Percentiles rank a stretch among this genome's conserved stretches.
phyloP scores from a whole-genome alignment of 2,329 filamentous ascomycete species.

The Podosphaera aphanis region DNA sequence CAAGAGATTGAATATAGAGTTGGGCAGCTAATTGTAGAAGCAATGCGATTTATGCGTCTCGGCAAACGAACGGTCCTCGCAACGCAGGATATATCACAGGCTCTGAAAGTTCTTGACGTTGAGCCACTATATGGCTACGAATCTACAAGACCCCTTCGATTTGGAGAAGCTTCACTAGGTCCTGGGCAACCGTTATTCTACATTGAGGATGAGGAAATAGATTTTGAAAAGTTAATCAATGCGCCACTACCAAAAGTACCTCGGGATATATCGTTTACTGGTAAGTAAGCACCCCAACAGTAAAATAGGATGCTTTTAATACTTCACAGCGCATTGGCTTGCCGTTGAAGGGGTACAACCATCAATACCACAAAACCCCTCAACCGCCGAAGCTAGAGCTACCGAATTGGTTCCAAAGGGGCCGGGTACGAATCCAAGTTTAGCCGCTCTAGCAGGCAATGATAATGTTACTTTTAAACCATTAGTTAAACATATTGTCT shows the following conservation, averaged over 20 bases:
- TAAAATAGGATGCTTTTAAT: neutral
- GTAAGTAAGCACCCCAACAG: constrained; percentile 22
- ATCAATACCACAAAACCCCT: constrained; percentile 88
- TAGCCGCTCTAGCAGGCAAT: constrained; percentile 62
- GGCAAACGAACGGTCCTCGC: constrained; percentile 66
- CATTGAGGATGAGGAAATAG: constrained; percentile 92
- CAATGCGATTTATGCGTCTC: constrained; percentile 88
- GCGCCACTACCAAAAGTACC: constrained; percentile 86
- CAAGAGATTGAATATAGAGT: constrained; percentile 92
- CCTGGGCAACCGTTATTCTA: constrained; percentile 91
- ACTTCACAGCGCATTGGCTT: constrained; percentile 62
- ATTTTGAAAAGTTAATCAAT: constrained; percentile 98
- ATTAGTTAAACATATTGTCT: constrained; percentile 83
- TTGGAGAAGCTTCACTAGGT: constrained; percentile 81
- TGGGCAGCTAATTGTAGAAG: constrained; percentile 79
- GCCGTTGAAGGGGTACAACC: constrained; percentile 94
- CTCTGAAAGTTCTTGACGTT: constrained; percentile 66
- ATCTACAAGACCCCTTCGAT: constrained; percentile 65
- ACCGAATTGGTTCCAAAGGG: constrained; percentile 80
- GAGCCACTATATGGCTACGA: constrained; percentile 95
- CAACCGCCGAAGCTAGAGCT: constrained; percentile 56
- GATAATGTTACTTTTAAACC: constrained; percentile 72
- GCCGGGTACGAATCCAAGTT: constrained; percentile 61
- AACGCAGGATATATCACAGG: constrained; percentile 73
- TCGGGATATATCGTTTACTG: constrained; percentile 74